phyloP scores from a whole-genome alignment of 2,329 filamentous ascomycete species.

The Neoscytalidium dimidiatum region DNA sequence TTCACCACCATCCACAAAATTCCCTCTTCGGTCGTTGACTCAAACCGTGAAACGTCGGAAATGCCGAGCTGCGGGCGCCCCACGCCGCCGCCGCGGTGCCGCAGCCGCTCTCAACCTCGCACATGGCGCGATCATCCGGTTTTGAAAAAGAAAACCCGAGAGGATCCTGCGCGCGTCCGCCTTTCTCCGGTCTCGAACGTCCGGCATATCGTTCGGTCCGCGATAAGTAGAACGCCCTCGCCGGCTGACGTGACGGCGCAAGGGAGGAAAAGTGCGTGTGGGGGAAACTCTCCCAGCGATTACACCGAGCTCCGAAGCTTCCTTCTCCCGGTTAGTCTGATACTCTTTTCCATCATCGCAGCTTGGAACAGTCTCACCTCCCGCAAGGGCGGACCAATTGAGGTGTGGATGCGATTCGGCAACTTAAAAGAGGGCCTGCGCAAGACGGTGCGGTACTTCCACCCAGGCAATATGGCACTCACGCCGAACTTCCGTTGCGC shows the following conservation, averaged over 20 bases:
- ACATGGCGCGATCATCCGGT: no score
- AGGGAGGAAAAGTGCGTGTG: no score
- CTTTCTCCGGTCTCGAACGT: neutral
- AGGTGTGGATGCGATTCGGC: neutral
- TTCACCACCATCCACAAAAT: no score
- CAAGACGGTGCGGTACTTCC: neutral
- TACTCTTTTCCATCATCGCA: no score
- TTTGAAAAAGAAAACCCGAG: no score
- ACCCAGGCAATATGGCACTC: neutral
- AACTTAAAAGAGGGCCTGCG: neutral
- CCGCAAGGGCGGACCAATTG: neutral
- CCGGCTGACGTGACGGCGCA: neutral
- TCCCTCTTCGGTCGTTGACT: no score
- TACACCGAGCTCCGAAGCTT: neutral
- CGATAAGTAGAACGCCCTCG: neutral
- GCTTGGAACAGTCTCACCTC: no score
- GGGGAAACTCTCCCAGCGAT: no score
- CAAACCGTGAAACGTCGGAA: neutral
- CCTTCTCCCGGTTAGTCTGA: neutral
- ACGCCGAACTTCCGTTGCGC: slow-evolving; percentile 7
- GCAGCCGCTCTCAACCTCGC: no score
- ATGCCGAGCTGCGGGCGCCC: neutral
- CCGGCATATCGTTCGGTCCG: neutral
- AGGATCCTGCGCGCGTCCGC: neutral
- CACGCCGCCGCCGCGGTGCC: no score